phyloP scores from a whole-genome alignment of 306 rosid genomes.

The Amphicarpaea edgeworthii region DNA sequence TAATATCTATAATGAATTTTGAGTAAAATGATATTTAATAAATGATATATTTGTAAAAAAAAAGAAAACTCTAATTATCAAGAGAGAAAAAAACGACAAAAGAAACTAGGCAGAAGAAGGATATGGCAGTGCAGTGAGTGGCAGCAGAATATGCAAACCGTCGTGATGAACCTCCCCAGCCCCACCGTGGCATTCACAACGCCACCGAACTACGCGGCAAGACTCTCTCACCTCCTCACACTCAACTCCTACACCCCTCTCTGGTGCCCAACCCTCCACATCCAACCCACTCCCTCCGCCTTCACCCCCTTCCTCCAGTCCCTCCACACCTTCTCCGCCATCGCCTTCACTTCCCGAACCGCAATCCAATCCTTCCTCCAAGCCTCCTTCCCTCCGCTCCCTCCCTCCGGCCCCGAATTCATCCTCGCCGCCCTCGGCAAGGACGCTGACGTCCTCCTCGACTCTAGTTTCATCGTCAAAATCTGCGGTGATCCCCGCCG shows the following conservation, averaged over 20 bases:
- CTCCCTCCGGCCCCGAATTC: conserved; percentile 56
- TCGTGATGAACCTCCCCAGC: neutral
- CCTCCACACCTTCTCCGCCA: conserved; percentile 64
- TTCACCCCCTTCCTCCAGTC: conserved; percentile 55
- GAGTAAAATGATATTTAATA: no score
- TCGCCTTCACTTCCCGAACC: conserved; percentile 82
- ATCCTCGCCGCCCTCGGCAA: conserved; percentile 76
- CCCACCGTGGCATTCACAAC: conserved; percentile 70
- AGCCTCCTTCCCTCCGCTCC: conserved; percentile 56
- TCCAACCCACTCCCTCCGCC: conserved; percentile 57
- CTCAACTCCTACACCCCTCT: conserved; percentile 57
- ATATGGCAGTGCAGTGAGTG: neutral
- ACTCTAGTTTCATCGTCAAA: conserved; percentile 42
- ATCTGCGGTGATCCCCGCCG: conserved; percentile 44
- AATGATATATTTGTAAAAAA: no score
- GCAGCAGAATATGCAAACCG: neutral
- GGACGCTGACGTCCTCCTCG: conserved; percentile 75
- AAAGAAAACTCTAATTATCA: no score
- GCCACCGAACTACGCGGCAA: conserved; percentile 72
- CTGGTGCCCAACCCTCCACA: conserved; percentile 66
- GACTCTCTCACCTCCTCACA: conserved; percentile 61
- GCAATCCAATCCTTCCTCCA: conserved; percentile 60
- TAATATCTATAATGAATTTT: no score
- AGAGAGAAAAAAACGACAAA: no score
- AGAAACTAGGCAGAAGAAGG: no score